These are phyloP conservation scores for Alternaria metachromatica DNA, from an alignment of 2,329 filamentous ascomycete species.

Conservation along the genomic window DNA sequence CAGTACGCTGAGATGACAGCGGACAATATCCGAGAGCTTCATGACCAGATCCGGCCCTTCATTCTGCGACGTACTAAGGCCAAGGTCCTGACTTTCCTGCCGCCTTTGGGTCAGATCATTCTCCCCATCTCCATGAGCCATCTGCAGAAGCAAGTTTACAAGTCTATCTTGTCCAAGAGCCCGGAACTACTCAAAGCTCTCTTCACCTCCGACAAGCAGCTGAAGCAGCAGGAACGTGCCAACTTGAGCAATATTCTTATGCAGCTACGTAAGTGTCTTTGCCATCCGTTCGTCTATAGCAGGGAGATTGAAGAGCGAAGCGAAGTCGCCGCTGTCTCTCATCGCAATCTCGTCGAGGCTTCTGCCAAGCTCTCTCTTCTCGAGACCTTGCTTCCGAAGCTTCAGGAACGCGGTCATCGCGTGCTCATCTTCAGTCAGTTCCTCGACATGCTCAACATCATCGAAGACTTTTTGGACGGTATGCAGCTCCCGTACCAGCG, in stretches of 20 bases:
- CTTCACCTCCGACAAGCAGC: constrained; percentile 66
- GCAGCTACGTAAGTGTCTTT: constrained; percentile 92
- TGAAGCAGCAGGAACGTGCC: constrained; percentile 75
- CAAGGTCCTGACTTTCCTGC: constrained; percentile 88
- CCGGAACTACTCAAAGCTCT: constrained; percentile 87
- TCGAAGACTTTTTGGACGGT: constrained; percentile 88
- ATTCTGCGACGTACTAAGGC: constrained; percentile 83
- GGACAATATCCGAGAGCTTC: constrained; percentile 80
- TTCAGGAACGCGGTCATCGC: constrained; percentile 83
- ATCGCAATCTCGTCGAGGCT: constrained; percentile 87
- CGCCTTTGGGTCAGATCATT: constrained; percentile 93
- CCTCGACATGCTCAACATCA: constrained; percentile 80
- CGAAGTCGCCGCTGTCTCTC: constrained; percentile 65
- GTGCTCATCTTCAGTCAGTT: constrained; percentile 98
- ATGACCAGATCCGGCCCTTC: constrained; percentile 78
- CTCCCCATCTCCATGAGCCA: constrained; percentile 94
- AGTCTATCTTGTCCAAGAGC: constrained; percentile 90
- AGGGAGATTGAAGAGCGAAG: constrained; percentile 84
- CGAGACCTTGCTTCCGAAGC: constrained; percentile 83
- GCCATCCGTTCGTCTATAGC: constrained; percentile 96
- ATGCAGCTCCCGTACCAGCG: constrained; percentile 77
- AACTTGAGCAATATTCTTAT: constrained; percentile 93
- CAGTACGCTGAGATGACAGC: constrained; percentile 80
- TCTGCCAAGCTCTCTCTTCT: constrained; percentile 87
- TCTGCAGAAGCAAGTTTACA: constrained; percentile 92